phyloP scores from a whole-genome alignment of 1,284 basidiomycete genomes.

The Cryptococcus wingfieldii region DNA sequence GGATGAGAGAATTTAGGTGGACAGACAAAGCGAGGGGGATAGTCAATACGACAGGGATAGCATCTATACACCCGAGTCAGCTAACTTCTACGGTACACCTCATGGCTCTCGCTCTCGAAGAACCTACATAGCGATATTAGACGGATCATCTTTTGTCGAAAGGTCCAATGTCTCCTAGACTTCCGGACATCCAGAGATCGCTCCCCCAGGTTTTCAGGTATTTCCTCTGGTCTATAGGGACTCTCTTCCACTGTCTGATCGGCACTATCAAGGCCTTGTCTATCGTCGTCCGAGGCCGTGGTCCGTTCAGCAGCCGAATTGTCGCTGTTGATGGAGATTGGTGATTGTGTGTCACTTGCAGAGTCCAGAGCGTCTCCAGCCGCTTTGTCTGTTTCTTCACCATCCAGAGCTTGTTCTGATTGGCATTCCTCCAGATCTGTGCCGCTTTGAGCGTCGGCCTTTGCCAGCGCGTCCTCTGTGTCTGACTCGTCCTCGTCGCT shows the following conservation, averaged over 20 bases:
- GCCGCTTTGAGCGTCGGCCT: neutral
- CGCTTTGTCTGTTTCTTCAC: too few relatives aligned
- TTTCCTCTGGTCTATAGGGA: neutral
- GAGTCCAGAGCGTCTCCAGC: too few relatives aligned
- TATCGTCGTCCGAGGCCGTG: too few relatives aligned
- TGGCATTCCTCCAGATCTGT: neutral
- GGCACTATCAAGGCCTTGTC: too few relatives aligned
- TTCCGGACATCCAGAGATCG: neutral
- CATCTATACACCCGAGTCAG: slow-evolving; percentile 14
- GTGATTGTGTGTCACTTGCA: too few relatives aligned
- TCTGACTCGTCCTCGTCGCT: neutral
- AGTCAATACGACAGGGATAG: slow-evolving; percentile 18
- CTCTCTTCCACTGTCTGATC: too few relatives aligned
- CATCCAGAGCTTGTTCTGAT: neutral
- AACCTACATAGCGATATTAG: slow-evolving; percentile 20
- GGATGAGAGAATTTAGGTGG: slow-evolving; percentile 15
- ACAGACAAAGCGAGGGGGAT: slow-evolving; percentile 24
- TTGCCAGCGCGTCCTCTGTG: neutral
- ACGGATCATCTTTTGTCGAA: slow-evolving; percentile 17
- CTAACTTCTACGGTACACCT: neutral
- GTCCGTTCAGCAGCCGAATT: too few relatives aligned
- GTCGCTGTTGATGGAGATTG: too few relatives aligned
- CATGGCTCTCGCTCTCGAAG: too few relatives aligned
- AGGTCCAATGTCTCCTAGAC: slow-evolving; percentile 7
- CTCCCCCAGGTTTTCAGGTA: neutral